phyloP scores from a whole-genome alignment of 495 filamentous ascomycete genomes.

The Daldinia bambusicola region DNA sequence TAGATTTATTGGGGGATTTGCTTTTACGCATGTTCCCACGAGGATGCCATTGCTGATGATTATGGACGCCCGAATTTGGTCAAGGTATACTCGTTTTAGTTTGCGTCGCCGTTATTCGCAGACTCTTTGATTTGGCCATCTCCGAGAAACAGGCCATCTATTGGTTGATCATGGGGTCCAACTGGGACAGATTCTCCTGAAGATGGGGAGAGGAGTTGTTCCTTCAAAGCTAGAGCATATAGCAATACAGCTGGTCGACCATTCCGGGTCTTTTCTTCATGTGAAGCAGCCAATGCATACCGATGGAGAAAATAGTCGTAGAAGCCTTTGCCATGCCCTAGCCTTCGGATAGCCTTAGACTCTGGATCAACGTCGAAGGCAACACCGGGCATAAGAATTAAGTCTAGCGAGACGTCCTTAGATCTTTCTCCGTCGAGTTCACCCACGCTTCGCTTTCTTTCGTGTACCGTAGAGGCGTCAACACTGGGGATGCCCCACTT shows the following conservation, averaged over 20 bases:
- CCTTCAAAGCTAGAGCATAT: conserved; percentile 86
- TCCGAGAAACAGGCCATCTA: conserved; percentile 59
- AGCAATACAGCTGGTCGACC: conserved; percentile 67
- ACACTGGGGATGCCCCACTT: conserved; percentile 93
- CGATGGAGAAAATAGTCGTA: conserved; percentile 91
- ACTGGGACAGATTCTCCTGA: conserved; percentile 69
- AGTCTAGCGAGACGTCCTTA: conserved; percentile 69
- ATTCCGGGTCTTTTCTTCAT: conserved; percentile 58
- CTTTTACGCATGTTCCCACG: conserved; percentile 2
- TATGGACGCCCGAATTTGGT: conserved; percentile 18
- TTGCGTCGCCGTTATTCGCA: conserved; percentile 28
- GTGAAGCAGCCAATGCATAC: conserved; percentile 63
- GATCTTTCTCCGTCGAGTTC: conserved; percentile 58
- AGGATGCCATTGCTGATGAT: conserved; percentile 22
- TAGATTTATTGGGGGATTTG: conserved; percentile 13
- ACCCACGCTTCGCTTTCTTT: conserved; percentile 75
- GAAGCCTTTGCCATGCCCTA: conserved; percentile 96
- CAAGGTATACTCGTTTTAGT: conserved; percentile 41
- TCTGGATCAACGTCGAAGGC: conserved; percentile 77
- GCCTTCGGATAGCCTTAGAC: conserved; percentile 66
- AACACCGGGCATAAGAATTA: conserved; percentile 93
- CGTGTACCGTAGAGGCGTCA: conserved; percentile 65
- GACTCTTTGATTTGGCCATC: conserved; percentile 57
- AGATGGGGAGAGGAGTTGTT: conserved; percentile 77
- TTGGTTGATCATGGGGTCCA: conserved; percentile 61